Evolutionary conservation across 257 asterid genomes (phyloP), one percentile per base, ranked within the genome.

Genomic region (Solanum pinnatisectum): DNA sequence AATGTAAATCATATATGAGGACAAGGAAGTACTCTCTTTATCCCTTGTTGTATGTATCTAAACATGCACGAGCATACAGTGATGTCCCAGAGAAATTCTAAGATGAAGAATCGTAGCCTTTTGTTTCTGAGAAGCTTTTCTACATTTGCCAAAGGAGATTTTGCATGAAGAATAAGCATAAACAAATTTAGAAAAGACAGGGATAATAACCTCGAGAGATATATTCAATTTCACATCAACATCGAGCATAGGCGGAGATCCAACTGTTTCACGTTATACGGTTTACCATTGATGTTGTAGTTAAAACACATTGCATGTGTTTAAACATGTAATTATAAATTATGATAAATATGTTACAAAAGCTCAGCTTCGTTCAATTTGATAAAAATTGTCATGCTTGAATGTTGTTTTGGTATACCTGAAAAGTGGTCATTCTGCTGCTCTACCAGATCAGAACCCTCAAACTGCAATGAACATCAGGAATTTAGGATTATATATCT

Each of bases 221-320:
- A 92, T 83, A 87, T 89, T 84, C 49, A 90, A 90, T 76, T 90
- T 91, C 90, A 95, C 95, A 83, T 96, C 98, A 84, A 95, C 94
- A 83, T 93, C 91, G 92, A 96, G 89, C 91, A 89, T 91, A 70
- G 90, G 88, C 86, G 92, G 94, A 70, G 93, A 88, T 60, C 84
- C 95, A 68, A 90, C 46, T 73, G 94, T 91, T 88, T 89, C 98
- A 96, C 52, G 91, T 95, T 88, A 96, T 93, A 87, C 56, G 90
- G 92, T 96, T 96, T 88, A 94, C 92, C 98, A 96, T 92, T 42
- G 93, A 94, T 87, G 98, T 98, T 95, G 94, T 94, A 88, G 88
- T 49, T 4, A 67, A 89, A 60, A 77, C 1, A 81, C 22, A 30
- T 30, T 81, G 85, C 85, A 44, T 79, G 42, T 10, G 72, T 44